Conservation (phyloP, 306 rosid species). For the Erythrophleum fordii region DNA sequence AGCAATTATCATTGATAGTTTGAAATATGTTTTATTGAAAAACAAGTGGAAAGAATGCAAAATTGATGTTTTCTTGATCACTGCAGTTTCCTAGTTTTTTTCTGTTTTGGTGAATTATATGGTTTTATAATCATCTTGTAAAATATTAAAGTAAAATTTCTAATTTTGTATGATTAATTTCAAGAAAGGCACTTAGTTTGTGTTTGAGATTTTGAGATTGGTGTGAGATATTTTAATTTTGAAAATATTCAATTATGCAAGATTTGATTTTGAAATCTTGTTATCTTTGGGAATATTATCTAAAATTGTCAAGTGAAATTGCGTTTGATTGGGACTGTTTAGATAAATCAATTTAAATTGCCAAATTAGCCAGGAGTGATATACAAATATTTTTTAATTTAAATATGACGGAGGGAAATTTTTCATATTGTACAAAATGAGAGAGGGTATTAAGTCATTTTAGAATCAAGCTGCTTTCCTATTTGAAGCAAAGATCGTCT, state of each 20-base stretch:
- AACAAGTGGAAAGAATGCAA: not conserved
- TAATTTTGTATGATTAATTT: not conserved
- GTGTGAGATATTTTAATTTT: not conserved
- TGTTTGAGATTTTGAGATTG: not conserved
- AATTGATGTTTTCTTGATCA: not conserved
- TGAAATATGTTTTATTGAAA: not conserved
- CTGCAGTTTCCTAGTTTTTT: not conserved
- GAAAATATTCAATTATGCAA: not conserved
- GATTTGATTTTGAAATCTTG: not conserved
- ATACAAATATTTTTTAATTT: not conserved
- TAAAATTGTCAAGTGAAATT: constrained; percentile 10
- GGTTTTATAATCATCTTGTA: not conserved
- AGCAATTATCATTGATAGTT: not conserved
- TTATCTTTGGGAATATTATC: not conserved
- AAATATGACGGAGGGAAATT: not conserved
- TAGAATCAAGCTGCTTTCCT: constrained; percentile 5
- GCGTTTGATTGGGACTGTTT: constrained; percentile 6
- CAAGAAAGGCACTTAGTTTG: not conserved
- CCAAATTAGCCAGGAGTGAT: not conserved
- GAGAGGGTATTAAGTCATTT: not conserved
- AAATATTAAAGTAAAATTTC: not conserved
- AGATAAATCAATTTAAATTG: constrained; percentile 8
- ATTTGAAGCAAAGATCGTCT: constrained; percentile 21
- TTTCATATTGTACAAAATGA: not conserved
- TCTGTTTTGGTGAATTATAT: not conserved